phyloP scores from a whole-genome alignment of 2,329 filamentous ascomycete genomes.

The Verruconis gallopava region DNA sequence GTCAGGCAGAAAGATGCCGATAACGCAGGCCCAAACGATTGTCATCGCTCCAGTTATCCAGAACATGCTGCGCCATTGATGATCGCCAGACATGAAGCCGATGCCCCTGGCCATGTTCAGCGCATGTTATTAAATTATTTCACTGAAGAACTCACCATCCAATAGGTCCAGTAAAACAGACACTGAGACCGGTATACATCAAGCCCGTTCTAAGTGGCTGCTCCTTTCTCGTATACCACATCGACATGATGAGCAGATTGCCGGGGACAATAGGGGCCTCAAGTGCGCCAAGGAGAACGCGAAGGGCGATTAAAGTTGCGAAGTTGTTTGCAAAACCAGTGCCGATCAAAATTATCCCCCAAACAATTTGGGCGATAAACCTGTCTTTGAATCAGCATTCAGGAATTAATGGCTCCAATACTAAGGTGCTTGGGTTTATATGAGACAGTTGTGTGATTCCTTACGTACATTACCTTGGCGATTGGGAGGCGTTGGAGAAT shows the following conservation, averaged over 20 bases:
- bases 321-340: conserved; percentile 20
- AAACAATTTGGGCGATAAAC: conserved; percentile 15
- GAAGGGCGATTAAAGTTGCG: conserved; percentile 16
- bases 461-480: conserved; percentile 20
- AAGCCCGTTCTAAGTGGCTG: conserved; percentile 24
- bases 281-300: conserved; percentile 20
- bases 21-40: conserved; percentile 21
- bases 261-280: conserved; percentile 24
- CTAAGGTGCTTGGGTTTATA: no score
- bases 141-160: neutral
- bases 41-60: conserved; percentile 23
- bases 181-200: neutral
- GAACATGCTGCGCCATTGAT: conserved; percentile 17
- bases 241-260: conserved; percentile 26
- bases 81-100: neutral
- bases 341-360: conserved; percentile 19
- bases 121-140: no score
- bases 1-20: conserved; percentile 22
- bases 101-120: no score
- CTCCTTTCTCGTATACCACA: conserved; percentile 27
- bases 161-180: neutral
- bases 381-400: no score
- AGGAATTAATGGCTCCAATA: no score
- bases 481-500: conserved; percentile 17
- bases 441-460: neutral